A percentile compares a stretch with the other conserved stretches of the same genome.
phyloP scores from a whole-genome alignment of 75 land plant species.

The Sequoia sempervirens region DNA sequence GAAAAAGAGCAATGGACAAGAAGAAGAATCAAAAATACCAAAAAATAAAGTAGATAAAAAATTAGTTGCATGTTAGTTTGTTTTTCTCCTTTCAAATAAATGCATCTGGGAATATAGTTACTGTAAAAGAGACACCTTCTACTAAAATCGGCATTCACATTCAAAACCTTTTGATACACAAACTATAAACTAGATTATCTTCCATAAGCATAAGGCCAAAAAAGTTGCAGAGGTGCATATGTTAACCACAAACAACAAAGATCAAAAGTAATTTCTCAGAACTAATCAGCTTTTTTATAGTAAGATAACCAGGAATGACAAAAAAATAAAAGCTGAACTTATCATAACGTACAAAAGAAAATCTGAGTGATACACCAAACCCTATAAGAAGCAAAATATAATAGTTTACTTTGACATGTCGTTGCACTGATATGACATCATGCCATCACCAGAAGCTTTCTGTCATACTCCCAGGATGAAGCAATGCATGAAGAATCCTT shows the following conservation, averaged over 20 bases:
- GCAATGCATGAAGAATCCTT: not conserved
- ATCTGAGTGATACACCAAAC: too few relatives aligned
- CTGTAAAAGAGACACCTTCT: not conserved
- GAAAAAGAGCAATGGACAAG: not conserved
- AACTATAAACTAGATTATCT: too few relatives aligned
- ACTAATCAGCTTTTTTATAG: not conserved
- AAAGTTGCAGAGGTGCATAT: too few relatives aligned
- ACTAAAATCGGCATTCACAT: not conserved
- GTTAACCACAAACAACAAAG: not conserved
- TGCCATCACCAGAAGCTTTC: too few relatives aligned
- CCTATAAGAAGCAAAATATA: too few relatives aligned
- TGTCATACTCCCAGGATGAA: too few relatives aligned
- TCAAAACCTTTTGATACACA: too few relatives aligned
- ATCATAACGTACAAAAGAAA: too few relatives aligned
- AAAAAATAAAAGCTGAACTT: too few relatives aligned
- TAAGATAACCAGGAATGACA: not conserved
- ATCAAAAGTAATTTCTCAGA: not conserved
- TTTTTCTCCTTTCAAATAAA: not conserved
- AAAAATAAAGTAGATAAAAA: not conserved
- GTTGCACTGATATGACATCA: too few relatives aligned
- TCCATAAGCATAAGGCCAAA: not conserved
- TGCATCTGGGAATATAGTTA: not conserved
- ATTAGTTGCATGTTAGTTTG: not conserved
- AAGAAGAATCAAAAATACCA: not conserved
- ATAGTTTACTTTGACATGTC: too few relatives aligned